phyloP scores from a whole-genome alignment of 768 basidiomycete genomes.

The Asterophora parasitica region DNA sequence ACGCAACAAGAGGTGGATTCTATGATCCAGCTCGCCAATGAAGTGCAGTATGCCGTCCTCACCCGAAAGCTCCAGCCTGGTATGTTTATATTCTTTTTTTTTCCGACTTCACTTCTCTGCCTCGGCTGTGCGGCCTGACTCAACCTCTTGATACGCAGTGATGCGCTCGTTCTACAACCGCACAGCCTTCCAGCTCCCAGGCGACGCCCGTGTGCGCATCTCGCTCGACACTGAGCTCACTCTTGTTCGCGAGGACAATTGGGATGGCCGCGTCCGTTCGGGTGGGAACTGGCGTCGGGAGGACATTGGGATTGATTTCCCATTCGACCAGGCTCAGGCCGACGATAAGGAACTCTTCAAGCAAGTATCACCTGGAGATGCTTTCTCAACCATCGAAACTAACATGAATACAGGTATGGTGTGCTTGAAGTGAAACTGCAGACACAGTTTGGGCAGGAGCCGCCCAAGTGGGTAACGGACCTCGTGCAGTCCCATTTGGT shows the following conservation, averaged over 20 bases:
- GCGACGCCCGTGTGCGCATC: constrained; percentile 97
- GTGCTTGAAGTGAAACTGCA: constrained; percentile 97
- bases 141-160: constrained; percentile 40
- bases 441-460: constrained; percentile 92
- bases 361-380: constrained; percentile 27
- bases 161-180: constrained; percentile 98
- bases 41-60: constrained; percentile 89
- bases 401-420: constrained; percentile 54
- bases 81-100: constrained; percentile 27
- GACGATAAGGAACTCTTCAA: constrained; percentile 94
- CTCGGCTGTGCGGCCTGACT: too few species aligned
- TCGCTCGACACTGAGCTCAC: constrained; percentile 96
- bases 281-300: constrained; percentile 91
- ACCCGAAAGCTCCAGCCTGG: constrained; percentile 81
- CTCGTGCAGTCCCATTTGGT: constrained; percentile 95
- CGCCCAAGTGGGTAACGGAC: constrained; percentile 94
- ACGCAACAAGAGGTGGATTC: constrained; percentile 83
- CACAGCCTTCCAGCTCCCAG: constrained; percentile 97
- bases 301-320: constrained; percentile 90
- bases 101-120: not conserved
- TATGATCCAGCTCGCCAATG: constrained; percentile 96
- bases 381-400: not conserved
- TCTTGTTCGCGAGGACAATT: constrained; percentile 94
- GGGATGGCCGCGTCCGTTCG: constrained; percentile 78
- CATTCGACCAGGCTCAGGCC: constrained; percentile 68